A percentile compares a stretch with the other conserved stretches of the same genome.
phyloP scores from a whole-genome alignment of 106 monocot species.

The Dioscorea zingiberensis region DNA sequence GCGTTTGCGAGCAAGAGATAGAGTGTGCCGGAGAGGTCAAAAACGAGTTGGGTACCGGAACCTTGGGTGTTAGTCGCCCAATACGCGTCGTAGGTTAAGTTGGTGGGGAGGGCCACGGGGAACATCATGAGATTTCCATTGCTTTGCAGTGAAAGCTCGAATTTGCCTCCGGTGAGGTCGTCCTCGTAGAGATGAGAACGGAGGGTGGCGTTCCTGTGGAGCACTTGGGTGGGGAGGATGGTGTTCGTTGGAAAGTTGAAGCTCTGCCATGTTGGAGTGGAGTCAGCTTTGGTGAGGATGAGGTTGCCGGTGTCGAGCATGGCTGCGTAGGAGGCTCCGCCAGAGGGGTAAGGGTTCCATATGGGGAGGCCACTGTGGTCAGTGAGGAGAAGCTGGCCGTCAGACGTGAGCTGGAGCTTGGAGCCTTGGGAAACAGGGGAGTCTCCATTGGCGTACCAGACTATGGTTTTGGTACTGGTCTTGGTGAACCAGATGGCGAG shows the following conservation, averaged over 20 bases:
- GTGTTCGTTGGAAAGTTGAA: background rate
- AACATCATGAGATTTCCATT: slow-evolving; percentile 2
- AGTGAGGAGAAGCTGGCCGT: slow-evolving; percentile 10
- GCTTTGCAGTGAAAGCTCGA: background rate
- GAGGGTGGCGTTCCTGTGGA: background rate
- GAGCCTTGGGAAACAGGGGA: background rate
- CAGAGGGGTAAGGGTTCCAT: slow-evolving; percentile 7
- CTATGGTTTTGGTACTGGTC: slow-evolving; percentile 21
- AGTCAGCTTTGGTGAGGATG: slow-evolving; percentile 3
- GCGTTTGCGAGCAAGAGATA: background rate
- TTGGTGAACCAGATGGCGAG: slow-evolving; percentile 40
- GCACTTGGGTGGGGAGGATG: background rate
- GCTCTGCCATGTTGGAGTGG: slow-evolving; percentile 7
- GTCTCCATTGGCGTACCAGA: slow-evolving; percentile 24
- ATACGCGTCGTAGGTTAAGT: background rate
- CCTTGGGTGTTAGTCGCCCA: background rate
- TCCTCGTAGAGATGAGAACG: background rate
- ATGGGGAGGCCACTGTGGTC: slow-evolving; percentile 1
- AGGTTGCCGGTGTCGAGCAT: slow-evolving; percentile 44
- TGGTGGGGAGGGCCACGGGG: background rate
- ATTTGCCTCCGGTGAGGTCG: background rate
- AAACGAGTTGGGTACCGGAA: background rate
- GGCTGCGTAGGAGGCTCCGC: slow-evolving; percentile 1
- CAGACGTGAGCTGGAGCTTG: background rate
- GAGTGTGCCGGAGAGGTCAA: background rate